Evolutionary conservation across 768 basidiomycete species (phyloP), one percentile per base, ranked within the genome.

Genomic region (Coprinopsis sp.): DNA sequence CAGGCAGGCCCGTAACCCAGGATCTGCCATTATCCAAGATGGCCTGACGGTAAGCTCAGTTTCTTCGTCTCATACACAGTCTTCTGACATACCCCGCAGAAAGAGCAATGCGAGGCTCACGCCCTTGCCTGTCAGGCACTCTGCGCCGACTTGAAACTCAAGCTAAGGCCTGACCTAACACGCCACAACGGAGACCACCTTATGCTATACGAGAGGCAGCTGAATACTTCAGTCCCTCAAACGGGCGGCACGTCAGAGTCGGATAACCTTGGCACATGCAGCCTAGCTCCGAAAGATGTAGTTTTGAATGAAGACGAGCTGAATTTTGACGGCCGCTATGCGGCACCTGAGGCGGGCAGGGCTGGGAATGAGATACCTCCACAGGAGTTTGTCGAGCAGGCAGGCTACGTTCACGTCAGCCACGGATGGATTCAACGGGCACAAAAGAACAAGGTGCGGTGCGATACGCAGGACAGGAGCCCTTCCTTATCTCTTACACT

Each of bases 401-500:
- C 30, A n/a, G 30, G 30, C 10, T 8, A 8, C 10, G n/a, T 44
- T 11, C 52, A 51, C 28, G 6, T 53, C 3, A 44, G 46, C 7
- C 49, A 53, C 19, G 52, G 52, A 13, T 53, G 52, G 52, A 38
- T 47, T 31, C 52, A 53, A 29, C 44, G 38, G 37, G 44, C 14
- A 29, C 44, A 51, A 16, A 19, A 21, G 12, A 24, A 46, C 5
- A 51, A 51, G 43, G 43, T 53, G 22, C 30, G 28, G 8, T 23
- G n/a, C n/a, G 16, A 21, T 34, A 24, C 10, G 14, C 3, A 13
- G 24, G 24, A 30, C 33, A 18, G 22, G 21, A 14, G 10, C 33
- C 18, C 16, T n/a, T 16, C 23, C n/a, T 33, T 10, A 39, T 13
- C 4, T 16, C 28, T 25, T 37, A 14, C 4, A 21, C 8, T 46